A percentile compares a stretch with the other conserved stretches of the same genome.
These are phyloP conservation scores for Teunomyces gatunensis DNA, from an alignment of 805 yeast species.

Conservation along the genomic window DNA sequence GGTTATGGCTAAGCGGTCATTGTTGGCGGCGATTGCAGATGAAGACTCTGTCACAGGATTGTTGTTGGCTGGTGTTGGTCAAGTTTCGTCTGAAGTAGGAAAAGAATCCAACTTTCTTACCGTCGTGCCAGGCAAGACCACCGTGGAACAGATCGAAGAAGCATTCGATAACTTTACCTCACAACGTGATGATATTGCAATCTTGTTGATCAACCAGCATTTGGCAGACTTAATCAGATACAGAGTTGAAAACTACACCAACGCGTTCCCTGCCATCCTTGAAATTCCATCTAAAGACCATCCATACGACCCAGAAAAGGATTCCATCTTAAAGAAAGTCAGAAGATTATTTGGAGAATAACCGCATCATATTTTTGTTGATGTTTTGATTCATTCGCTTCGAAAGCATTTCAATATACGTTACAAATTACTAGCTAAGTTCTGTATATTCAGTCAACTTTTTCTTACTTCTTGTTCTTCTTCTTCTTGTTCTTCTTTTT, in stretches of 20 bases:
- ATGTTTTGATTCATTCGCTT: background rate
- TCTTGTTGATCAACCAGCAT: constrained; percentile 89
- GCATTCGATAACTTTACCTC: constrained; percentile 75
- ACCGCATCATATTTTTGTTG: background rate
- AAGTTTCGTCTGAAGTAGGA: constrained; percentile 59
- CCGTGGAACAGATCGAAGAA: constrained; percentile 68
- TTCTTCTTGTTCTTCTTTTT: constrained; percentile 8
- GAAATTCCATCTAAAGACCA: constrained; percentile 98
- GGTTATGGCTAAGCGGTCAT: constrained; percentile 64
- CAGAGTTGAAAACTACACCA: constrained; percentile 76
- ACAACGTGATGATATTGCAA: constrained; percentile 84
- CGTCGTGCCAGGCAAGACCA: constrained; percentile 71
- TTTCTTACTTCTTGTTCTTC: constrained; percentile 4
- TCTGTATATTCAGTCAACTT: background rate
- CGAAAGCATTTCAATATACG: constrained; percentile 2
- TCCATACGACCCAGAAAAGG: constrained; percentile 98
- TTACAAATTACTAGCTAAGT: background rate
- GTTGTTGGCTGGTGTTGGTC: constrained; percentile 93
- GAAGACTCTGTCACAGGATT: constrained; percentile 97
- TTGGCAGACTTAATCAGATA: constrained; percentile 86
- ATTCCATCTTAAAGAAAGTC: constrained; percentile 89
- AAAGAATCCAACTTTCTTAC: constrained; percentile 80
- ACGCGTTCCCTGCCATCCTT: constrained; percentile 93
- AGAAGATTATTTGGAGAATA: constrained; percentile 93
- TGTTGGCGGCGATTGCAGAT: constrained; percentile 94